Percentiles rank a stretch among this genome's conserved stretches.
Evolutionary conservation across 164 flowering plant species (phyloP).

Genomic region (Berberis vulgaris): DNA sequence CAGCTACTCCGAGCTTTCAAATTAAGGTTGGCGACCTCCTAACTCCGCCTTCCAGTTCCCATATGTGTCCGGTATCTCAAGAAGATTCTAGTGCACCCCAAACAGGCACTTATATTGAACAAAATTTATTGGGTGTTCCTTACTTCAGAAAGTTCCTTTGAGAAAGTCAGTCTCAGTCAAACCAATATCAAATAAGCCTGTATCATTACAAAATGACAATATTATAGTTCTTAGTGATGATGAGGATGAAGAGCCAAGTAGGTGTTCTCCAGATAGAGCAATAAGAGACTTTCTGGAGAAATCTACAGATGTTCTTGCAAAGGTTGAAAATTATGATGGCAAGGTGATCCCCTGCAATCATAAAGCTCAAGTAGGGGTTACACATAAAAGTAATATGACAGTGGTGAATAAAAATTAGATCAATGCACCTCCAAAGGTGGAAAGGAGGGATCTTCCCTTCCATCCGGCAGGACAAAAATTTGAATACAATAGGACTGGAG

Average conservation of each 20-base stretch:
- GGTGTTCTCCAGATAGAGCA: slow-evolving; percentile 8
- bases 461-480: slow-evolving; percentile 8
- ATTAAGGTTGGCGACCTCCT: background rate
- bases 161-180: slow-evolving; percentile 9
- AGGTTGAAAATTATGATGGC: slow-evolving; percentile 13
- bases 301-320: slow-evolving; percentile 38
- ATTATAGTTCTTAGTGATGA: slow-evolving; percentile 22
- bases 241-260: slow-evolving; percentile 17
- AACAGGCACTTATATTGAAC: slow-evolving; percentile 1
- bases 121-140: slow-evolving; percentile 7
- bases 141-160: background rate
- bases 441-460: slow-evolving; percentile 6
- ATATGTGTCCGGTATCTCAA: background rate
- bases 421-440: slow-evolving; percentile 5
- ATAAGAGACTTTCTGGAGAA: slow-evolving; percentile 17
- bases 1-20: no score
- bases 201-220: slow-evolving; percentile 7
- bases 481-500: slow-evolving; percentile 12
- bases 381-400: slow-evolving; percentile 16
- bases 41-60: background rate
- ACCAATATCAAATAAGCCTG: slow-evolving; percentile 1
- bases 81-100: background rate
- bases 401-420: slow-evolving; percentile 18
- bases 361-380: slow-evolving; percentile 14
- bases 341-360: slow-evolving; percentile 20